phyloP scores from a whole-genome alignment of 2,329 filamentous ascomycete species.

The Septoria linicola region DNA sequence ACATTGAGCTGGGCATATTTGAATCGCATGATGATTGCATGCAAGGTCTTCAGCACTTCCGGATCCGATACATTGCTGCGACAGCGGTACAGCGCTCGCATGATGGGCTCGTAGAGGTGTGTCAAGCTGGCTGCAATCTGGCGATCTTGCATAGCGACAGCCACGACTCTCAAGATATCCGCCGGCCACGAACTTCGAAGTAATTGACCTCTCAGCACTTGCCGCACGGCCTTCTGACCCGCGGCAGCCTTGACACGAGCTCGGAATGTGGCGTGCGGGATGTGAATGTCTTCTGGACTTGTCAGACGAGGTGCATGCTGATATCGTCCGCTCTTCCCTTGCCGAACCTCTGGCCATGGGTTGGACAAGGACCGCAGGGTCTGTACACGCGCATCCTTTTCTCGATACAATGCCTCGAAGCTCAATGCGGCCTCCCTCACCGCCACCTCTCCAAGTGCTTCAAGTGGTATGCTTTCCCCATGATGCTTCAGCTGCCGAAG shows the following conservation, averaged over 20 bases:
- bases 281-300: slow-evolving; percentile 7
- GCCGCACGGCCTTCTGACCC: slow-evolving; percentile 25
- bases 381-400: slow-evolving; percentile 25
- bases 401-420: slow-evolving; percentile 29
- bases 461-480: neutral
- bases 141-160: slow-evolving; percentile 32
- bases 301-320: neutral
- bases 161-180: slow-evolving; percentile 36
- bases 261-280: slow-evolving; percentile 31
- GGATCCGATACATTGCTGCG: slow-evolving; percentile 34
- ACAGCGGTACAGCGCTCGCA: slow-evolving; percentile 38
- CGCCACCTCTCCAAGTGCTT: slow-evolving; percentile 8
- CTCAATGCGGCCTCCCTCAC: slow-evolving; percentile 17
- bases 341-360: slow-evolving; percentile 23
- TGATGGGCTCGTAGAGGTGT: slow-evolving; percentile 31
- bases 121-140: slow-evolving; percentile 25
- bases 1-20: slow-evolving; percentile 27
- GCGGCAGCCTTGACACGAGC: slow-evolving; percentile 22
- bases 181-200: slow-evolving; percentile 31
- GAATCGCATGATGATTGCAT: slow-evolving; percentile 33
- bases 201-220: slow-evolving; percentile 34
- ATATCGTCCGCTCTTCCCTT: neutral
- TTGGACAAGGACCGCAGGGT: slow-evolving; percentile 31
- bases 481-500: neutral
- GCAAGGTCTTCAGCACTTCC: slow-evolving; percentile 32